Base-by-base conservation (phyloP, 2,329 filamentous ascomycete species). In the Fusarium buxicola region DNA sequence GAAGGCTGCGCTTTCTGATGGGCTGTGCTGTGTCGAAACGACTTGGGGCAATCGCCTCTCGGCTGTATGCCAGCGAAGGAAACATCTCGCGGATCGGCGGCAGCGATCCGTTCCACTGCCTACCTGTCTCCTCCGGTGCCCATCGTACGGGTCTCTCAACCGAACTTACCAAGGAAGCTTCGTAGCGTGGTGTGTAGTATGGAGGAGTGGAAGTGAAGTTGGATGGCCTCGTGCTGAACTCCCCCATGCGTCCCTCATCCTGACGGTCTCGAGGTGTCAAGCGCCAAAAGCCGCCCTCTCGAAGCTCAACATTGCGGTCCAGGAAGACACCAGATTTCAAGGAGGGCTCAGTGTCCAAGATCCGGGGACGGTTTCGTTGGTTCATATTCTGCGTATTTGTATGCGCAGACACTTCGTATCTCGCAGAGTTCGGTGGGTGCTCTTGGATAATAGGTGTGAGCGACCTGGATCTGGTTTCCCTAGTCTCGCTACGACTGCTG, bases 11-110 rank as follows among this genome's bases (percentile, higher is more conserved):
- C 47, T 62, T 63, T 31, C 31, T 21, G 18, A 15, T 27, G 7
- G 13, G 45, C 12, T 13, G 12, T 15, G 32, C 27, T 9, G n/a
- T n/a, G 11, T 51, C 43, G n/a, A n/a, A 15, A 9, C 13, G 13
- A 2, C 16, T 15, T 7, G 47, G 6, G 5, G 28, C 15, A 28
- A 36, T 13, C 1, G 2, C 16, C 30, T 34, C 30, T 21, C 27
- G 45, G 2, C 16, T 27, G n/a, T 35, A 40, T 25, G 34, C 46
- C 6, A 47, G 25, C 8, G 46, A 51, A 10, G 53, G 53, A 31
- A 66, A 51, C 49, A 65, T 53, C 25, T 66, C 53, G 6, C 48
- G 62, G 18, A 65, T 63, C 2, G 62, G 46, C 8, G 62, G 62
- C 1, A 65, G 41, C 5, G 28, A 50, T 25, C 55, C 40, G 8